Evolutionary conservation across 1,284 basidiomycete genomes (phyloP), one percentile per base, ranked within the genome.

Genomic region (Leccinum cinnamomeum): DNA sequence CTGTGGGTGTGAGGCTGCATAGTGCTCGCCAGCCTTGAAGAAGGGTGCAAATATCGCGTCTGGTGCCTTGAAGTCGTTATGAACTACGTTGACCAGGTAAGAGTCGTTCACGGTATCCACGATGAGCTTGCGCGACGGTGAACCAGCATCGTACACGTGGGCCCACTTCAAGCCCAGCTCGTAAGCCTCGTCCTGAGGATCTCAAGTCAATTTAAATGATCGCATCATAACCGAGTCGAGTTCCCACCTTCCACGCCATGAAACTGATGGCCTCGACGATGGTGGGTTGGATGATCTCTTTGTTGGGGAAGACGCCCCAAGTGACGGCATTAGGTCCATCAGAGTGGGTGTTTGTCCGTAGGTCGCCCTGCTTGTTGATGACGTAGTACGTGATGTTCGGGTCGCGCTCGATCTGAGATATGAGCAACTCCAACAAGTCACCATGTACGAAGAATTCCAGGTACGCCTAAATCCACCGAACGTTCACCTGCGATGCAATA

Each of bases 291-390:
- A 98, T 83, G 71, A 99, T 95, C 81, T 99, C 97, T 77, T 97
- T 96, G 50, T 94, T 94, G 18, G 97, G 97, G 84, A 98, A 99
- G 6, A 97, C 95, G 68, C 97, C 97, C 97, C 97, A 99, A 0
- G 97, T 99, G 54, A 99, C 97, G 7, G 97, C 97, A 71, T 98
- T 99, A 44, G 97, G 95, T 7, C 95, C 93, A 39, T 97, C 93
- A 1, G 90, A 90, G 65, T 91, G 88, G 37, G 90, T 94, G 81
- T 99, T 99, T 59, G 96, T 98, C 60, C 88, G 84, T 69, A 98
- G 84, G 73, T 98, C 96, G 55, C 97, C 97, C 65, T 88, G 86
- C 73, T 87, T 90, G 80, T 95, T 94, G 75, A 95, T 95, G 58
- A 96, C 95, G 72, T 98, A 96, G 82, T 99, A 99, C 5, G 95